Evolutionary conservation across 2,329 filamentous ascomycete genomes (phyloP), one percentile per base, ranked within the genome.

Genomic region (Fusarium tupiense): DNA sequence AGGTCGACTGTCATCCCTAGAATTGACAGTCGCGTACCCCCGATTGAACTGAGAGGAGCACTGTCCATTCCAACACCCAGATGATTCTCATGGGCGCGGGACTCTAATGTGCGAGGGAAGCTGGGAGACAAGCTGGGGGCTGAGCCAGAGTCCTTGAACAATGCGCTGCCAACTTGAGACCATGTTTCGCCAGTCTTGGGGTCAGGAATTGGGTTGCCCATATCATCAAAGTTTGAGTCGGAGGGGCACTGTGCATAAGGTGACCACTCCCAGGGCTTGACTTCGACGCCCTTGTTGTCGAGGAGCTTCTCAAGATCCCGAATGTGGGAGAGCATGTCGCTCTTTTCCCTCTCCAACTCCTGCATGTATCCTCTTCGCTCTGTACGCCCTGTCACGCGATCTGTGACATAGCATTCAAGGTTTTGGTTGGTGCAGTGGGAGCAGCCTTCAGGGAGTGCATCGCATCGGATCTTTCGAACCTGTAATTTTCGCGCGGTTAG

Each of bases 381-480:
- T 58, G 94, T 94, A 72, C 93, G 91, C 67, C 94, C 93, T 8
- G 93, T 95, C 79, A 96, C 94, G 77, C 94, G 91, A 82, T 97
- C 94, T 66, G 94, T 97, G 61, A 95, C 95, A 83, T 90, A 92
- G 84, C 94, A 97, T 79, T 93, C 90, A 77, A 93, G 90, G 73
- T 90, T 91, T 80, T 93, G 93, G 82, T 92, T 91, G 76, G 90
- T 85, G 84, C 94, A 97, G 77, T 94, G 92, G 71, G 93, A 94
- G 84, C 94, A 97, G 72, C 94, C 94, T 75, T 93, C 92, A 38
- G 92, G 90, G 46, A 93, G 87, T 61, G 91, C 92, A 85, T 97
- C 94, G 86, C 94, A 97, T 80, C 93, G 91, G 78, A 97, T 97
- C 84, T 97, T 97, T 76, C 94, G 91, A 66, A 94, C 87, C 92